phyloP scores from a whole-genome alignment of 805 yeast species.

The Torulaspora indica region DNA sequence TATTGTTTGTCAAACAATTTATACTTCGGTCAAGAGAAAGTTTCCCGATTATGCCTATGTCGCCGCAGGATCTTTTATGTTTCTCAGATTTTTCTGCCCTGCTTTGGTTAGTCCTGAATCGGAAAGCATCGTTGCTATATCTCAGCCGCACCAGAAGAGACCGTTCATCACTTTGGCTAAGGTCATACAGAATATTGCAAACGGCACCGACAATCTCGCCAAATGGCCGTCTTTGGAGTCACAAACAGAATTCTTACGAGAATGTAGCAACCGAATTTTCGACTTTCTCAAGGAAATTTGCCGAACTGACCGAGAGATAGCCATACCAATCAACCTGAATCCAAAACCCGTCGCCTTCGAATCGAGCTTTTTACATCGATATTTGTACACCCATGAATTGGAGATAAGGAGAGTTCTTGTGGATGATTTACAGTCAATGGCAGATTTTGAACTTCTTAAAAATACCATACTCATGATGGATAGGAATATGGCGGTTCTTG shows the following conservation, averaged over 20 bases:
- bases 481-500: slow-evolving; percentile 44
- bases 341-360: slow-evolving; percentile 27
- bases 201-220: slow-evolving; percentile 61
- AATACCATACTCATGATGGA: slow-evolving; percentile 44
- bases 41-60: slow-evolving; percentile 62
- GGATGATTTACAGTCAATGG: slow-evolving; percentile 14
- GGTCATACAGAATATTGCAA: slow-evolving; percentile 80
- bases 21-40: slow-evolving; percentile 50
- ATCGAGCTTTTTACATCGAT: slow-evolving; percentile 43
- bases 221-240: slow-evolving; percentile 57
- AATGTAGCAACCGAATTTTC: slow-evolving; percentile 39
- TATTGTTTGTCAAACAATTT: slow-evolving; percentile 63
- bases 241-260: slow-evolving; percentile 40
- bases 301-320: slow-evolving; percentile 20
- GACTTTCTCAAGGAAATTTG: slow-evolving; percentile 40
- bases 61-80: slow-evolving; percentile 83
- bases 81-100: slow-evolving; percentile 77
- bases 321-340: slow-evolving; percentile 22
- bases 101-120: slow-evolving; percentile 83
- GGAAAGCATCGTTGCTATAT: slow-evolving; percentile 38
- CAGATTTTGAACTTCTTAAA: slow-evolving; percentile 22
- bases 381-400: slow-evolving; percentile 47
- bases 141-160: slow-evolving; percentile 47
- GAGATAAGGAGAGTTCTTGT: slow-evolving; percentile 32
- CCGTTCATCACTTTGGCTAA: slow-evolving; percentile 76